Evolutionary conservation across 2,329 filamentous ascomycete genomes (phyloP).

Genomic region (Claviceps monticola): DNA sequence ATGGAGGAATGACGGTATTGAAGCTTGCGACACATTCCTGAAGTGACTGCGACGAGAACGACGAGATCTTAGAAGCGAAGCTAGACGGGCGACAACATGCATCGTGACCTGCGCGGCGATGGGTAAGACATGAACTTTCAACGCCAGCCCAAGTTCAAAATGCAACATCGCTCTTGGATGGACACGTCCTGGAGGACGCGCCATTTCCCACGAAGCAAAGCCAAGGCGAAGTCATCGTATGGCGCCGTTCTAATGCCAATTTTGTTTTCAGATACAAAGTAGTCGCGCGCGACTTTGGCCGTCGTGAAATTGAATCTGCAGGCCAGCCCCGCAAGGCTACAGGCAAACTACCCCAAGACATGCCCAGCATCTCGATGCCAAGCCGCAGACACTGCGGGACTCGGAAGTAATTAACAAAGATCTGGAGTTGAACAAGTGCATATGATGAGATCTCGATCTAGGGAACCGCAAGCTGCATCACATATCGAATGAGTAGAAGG

Average conservation of each 20-base stretch:
- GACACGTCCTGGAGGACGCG: background rate
- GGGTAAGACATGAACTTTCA: background rate
- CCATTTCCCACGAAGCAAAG: background rate
- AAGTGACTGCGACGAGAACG: background rate
- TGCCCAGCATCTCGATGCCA: too few species aligned
- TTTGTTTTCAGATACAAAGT: background rate
- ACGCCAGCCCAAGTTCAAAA: background rate
- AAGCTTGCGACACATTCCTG: background rate
- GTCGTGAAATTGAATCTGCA: background rate
- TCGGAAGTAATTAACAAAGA: too few species aligned
- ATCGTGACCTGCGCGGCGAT: background rate
- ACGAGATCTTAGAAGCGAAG: too few species aligned
- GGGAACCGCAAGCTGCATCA: too few species aligned
- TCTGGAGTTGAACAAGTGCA: too few species aligned
- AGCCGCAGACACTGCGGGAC: too few species aligned
- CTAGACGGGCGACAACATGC: too few species aligned
- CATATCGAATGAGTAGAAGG: too few species aligned
- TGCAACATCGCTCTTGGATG: background rate
- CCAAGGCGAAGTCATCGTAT: background rate
- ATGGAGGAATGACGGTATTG: background rate
- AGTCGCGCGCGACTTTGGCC: background rate
- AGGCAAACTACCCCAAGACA: too few species aligned
- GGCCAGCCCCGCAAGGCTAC: too few species aligned
- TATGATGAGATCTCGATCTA: too few species aligned
- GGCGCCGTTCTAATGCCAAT: background rate